Conservation (phyloP, 345 rosid species). For the Mercurialis annua region DNA sequence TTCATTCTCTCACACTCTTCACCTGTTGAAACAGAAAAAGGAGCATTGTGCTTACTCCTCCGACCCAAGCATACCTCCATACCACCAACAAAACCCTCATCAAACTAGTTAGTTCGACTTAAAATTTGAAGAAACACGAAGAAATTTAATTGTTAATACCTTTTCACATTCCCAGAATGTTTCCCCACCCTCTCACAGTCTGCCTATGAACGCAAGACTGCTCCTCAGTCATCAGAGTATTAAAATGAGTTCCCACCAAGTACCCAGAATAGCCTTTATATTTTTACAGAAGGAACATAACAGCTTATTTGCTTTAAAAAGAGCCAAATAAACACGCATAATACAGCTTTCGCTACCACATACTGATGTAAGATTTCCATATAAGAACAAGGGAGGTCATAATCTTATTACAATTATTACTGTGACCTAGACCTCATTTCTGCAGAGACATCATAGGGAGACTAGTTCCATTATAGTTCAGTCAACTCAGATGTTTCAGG, state of each 20-base stretch:
- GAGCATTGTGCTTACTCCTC: not conserved
- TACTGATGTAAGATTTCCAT: not conserved
- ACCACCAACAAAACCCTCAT: not conserved
- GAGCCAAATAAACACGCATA: not conserved
- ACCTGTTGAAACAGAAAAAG: not conserved
- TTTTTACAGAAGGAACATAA: constrained; percentile 3
- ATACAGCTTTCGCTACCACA: constrained; percentile 1
- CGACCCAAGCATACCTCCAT: not conserved
- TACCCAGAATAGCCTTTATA: not conserved
- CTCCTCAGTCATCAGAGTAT: not conserved
- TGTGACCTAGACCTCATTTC: not conserved
- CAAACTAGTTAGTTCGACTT: not conserved
- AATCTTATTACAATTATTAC: not conserved
- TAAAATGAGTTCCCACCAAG: not conserved
- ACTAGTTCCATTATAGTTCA: not conserved
- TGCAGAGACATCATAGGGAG: not conserved
- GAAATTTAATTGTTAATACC: not conserved
- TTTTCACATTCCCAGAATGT: not conserved
- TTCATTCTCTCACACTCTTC: not conserved
- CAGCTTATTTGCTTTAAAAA: constrained; percentile 6
- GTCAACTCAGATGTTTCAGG: not conserved
- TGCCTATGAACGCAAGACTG: not conserved
- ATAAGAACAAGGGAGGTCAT: not conserved
- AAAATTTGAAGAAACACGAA: not conserved
- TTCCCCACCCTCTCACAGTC: not conserved